Conservation (phyloP, 78 protist genomes). For the Dictyostelium intermedium region DNA sequence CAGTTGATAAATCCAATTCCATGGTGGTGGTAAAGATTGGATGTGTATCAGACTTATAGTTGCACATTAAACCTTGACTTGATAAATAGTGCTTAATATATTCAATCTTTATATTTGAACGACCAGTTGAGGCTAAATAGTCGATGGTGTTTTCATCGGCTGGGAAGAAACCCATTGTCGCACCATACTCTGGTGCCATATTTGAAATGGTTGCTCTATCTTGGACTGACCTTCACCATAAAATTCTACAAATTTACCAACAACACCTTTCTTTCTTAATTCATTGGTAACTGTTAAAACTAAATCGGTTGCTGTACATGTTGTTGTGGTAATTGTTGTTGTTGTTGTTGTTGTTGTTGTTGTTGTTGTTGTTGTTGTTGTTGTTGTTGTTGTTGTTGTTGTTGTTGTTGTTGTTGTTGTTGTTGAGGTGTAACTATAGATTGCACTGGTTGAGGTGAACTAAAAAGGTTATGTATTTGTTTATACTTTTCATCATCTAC, state of each 20-base stretch:
- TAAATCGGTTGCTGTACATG: conserved; percentile 95
- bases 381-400: neutral
- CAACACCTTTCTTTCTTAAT: conserved; percentile 87
- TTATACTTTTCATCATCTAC: neutral
- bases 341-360: neutral
- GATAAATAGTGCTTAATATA: conserved; percentile 71
- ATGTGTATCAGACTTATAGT: conserved; percentile 36
- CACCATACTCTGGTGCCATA: conserved; percentile 97
- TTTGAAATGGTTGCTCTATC: conserved; percentile 95
- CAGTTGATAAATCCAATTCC: conserved; percentile 83
- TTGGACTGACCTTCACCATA: conserved; percentile 90
- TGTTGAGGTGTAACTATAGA: neutral
- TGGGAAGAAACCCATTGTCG: conserved; percentile 94
- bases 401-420: neutral
- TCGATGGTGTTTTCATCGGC: conserved; percentile 80
- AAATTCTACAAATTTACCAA: conserved; percentile 95
- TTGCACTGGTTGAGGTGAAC: neutral
- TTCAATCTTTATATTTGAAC: conserved; percentile 26
- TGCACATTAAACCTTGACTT: conserved; percentile 25
- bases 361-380: conserved; percentile 13
- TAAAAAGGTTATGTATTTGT: neutral
- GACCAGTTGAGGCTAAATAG: conserved; percentile 87
- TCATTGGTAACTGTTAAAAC: conserved; percentile 90
- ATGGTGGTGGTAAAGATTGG: conserved; percentile 63
- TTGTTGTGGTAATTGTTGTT: too few relatives aligned